phyloP scores from a whole-genome alignment of 2,329 filamentous ascomycete species.

The Dryadomyces sulphureus region DNA sequence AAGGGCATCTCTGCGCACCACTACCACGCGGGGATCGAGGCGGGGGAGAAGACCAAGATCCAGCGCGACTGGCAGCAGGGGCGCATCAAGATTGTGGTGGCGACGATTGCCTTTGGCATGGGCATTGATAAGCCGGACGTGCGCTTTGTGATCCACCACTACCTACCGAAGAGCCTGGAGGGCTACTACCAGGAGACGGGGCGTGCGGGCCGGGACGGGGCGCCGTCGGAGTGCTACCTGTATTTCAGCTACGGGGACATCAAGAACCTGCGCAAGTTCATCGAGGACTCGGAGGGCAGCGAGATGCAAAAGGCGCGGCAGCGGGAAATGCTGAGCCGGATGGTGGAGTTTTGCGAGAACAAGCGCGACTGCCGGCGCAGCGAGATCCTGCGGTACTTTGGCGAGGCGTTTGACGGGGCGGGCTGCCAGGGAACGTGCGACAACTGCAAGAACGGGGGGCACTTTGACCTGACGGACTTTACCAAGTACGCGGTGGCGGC shows the following conservation, averaged over 20 bases:
- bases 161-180: conserved; percentile 85
- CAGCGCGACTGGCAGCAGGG: conserved; percentile 77
- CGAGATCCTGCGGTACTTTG: conserved; percentile 88
- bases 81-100: conserved; percentile 75
- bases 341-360: conserved; percentile 84
- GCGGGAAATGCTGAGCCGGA: conserved; percentile 67
- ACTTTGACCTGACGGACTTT: conserved; percentile 63
- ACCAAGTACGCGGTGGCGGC: conserved; percentile 59
- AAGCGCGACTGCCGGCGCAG: conserved; percentile 72
- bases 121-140: conserved; percentile 98
- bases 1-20: conserved; percentile 60
- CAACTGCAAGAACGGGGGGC: conserved; percentile 64
- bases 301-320: conserved; percentile 71
- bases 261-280: conserved; percentile 60
- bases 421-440: conserved; percentile 70
- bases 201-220: conserved; percentile 81
- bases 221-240: conserved; percentile 75
- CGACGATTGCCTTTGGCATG: conserved; percentile 98
- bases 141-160: conserved; percentile 88
- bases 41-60: conserved; percentile 51
- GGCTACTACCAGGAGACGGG: conserved; percentile 98
- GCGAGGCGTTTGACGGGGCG: conserved; percentile 59
- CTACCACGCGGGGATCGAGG: conserved; percentile 70
- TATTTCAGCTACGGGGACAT: conserved; percentile 77
- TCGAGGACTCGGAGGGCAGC: conserved; percentile 64